Evolutionary conservation across 345 rosid species (phyloP).

Genomic region (Brassica nigra): DNA sequence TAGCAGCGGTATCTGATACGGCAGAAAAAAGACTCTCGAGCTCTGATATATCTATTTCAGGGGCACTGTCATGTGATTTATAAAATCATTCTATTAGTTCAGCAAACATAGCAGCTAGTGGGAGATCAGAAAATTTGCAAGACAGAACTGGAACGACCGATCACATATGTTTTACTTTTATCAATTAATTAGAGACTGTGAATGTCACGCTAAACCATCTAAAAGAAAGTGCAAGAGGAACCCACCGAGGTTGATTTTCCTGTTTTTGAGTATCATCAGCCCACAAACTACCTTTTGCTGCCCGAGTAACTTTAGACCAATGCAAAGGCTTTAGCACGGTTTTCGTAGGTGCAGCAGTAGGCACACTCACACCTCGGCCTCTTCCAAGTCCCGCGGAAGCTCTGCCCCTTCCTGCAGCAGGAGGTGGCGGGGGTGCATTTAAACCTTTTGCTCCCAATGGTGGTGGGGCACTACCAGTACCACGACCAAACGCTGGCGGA

Average conservation of each 20-base stretch:
- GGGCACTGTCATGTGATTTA: constrained; percentile 65
- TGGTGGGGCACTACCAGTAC: constrained; percentile 46
- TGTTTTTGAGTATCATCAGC: constrained; percentile 91
- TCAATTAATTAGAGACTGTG: neutral
- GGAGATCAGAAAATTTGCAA: neutral
- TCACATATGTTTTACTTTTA: neutral
- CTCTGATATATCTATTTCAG: constrained; percentile 97
- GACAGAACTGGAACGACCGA: neutral
- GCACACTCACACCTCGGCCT: constrained; percentile 57
- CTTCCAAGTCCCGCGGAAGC: constrained; percentile 54
- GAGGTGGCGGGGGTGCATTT: constrained; percentile 75
- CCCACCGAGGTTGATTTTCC: constrained; percentile 77
- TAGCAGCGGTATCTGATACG: constrained; percentile 64
- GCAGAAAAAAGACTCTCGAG: constrained; percentile 95
- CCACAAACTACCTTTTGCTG: constrained; percentile 95
- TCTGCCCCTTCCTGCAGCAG: constrained; percentile 67
- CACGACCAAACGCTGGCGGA: constrained; percentile 53
- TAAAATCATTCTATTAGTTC: constrained; percentile 1
- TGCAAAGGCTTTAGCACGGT: constrained; percentile 80
- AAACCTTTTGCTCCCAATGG: constrained; percentile 54
- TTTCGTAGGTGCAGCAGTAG: constrained; percentile 62
- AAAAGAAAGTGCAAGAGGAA: constrained; percentile 24
- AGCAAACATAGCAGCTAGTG: neutral
- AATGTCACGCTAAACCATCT: constrained; percentile 19
- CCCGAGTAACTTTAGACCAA: constrained; percentile 95